These are phyloP conservation scores for Orbilia blumenaviensis DNA, from an alignment of 2,329 filamentous ascomycete species.

Conservation along the genomic window DNA sequence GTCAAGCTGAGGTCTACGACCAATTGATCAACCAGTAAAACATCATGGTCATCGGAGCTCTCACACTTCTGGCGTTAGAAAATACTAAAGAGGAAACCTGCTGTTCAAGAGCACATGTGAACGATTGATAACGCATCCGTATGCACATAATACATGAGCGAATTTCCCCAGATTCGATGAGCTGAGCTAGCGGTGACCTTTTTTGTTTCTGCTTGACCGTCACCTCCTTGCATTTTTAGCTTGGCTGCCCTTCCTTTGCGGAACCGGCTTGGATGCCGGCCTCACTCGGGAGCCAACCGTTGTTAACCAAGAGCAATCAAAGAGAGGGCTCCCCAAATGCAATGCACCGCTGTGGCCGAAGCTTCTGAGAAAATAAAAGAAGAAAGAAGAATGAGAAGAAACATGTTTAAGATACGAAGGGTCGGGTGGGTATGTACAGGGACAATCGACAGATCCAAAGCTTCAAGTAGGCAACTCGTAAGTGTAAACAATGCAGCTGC, in stretches of 20 bases:
- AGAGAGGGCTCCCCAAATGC: background rate
- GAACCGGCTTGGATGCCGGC: slow-evolving; percentile 28
- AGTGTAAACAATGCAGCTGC: background rate
- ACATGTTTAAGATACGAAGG: background rate
- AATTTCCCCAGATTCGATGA: background rate
- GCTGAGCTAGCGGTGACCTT: background rate
- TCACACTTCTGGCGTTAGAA: background rate
- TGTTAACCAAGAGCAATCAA: slow-evolving; percentile 2
- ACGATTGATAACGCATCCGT: background rate
- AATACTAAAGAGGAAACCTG: background rate
- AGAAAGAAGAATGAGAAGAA: background rate
- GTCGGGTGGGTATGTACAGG: background rate
- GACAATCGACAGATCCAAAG: background rate
- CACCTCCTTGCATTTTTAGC: slow-evolving; percentile 29
- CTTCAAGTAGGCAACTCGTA: too few relatives aligned
- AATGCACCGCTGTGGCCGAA: background rate
- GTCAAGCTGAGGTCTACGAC: too few relatives aligned
- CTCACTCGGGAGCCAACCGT: slow-evolving; percentile 20
- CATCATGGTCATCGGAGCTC: background rate
- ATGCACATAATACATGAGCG: background rate
- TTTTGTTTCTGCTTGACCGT: background rate
- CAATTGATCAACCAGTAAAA: background rate
- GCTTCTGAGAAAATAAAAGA: background rate
- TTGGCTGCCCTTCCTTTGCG: slow-evolving; percentile 32
- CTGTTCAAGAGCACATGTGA: background rate